These are phyloP conservation scores for Botrytis fragariae DNA, from an alignment of 2,329 filamentous ascomycete genomes.

Conservation along the genomic window DNA sequence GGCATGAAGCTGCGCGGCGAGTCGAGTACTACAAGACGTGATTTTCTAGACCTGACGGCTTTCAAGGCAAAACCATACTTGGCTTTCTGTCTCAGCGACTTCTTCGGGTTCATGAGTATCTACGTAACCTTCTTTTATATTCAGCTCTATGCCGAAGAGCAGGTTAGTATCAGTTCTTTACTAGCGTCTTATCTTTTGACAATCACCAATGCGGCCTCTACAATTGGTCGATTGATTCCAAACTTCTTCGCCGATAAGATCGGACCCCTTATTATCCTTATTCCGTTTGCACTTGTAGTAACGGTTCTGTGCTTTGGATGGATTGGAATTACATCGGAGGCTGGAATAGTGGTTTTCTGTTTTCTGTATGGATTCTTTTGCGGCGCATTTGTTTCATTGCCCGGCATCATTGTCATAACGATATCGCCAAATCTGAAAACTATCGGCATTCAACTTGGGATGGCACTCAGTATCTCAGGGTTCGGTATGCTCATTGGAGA, in stretches of 20 bases:
- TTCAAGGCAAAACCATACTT: conserved; percentile 40
- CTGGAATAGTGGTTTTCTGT: not conserved
- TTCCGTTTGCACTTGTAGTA: too few species aligned
- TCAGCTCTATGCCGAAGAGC: conserved; percentile 39
- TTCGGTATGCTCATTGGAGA: not conserved
- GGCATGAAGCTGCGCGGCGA: conserved; percentile 10
- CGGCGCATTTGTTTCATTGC: not conserved
- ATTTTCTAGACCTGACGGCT: conserved; percentile 24
- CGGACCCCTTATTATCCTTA: too few species aligned
- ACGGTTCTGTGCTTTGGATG: too few species aligned
- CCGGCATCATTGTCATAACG: not conserved
- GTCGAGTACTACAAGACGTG: not conserved
- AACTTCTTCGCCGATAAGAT: too few species aligned
- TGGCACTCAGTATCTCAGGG: not conserved
- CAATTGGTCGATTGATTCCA: too few species aligned
- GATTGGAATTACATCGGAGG: not conserved
- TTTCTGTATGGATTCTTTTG: not conserved
- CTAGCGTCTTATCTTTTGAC: too few species aligned
- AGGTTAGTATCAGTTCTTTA: too few species aligned
- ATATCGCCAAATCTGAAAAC: not conserved
- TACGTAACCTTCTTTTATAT: conserved; percentile 50
- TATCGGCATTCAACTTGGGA: not conserved
- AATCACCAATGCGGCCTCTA: too few species aligned
- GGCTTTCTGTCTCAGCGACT: conserved; percentile 39
- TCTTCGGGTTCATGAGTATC: conserved; percentile 46